These are phyloP conservation scores for Hanseniaspora thailandica DNA, from an alignment of 805 yeast species.

Conservation along the genomic window DNA sequence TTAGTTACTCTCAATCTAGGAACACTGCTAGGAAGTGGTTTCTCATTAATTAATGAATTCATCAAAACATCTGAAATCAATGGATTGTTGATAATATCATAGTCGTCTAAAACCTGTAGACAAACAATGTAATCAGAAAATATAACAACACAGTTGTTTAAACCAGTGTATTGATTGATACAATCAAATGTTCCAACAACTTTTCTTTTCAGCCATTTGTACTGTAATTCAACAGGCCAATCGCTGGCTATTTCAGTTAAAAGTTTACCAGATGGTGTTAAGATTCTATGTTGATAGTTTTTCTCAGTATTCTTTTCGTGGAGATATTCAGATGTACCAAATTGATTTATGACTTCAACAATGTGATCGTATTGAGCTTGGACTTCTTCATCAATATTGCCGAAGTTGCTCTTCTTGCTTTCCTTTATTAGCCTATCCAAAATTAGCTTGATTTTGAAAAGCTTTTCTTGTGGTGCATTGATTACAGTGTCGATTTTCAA, in stretches of 20 bases:
- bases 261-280: slow-evolving; percentile 85
- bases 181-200: slow-evolving; percentile 66
- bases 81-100: slow-evolving; percentile 33
- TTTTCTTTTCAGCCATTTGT: slow-evolving; percentile 78
- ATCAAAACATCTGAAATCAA: slow-evolving; percentile 67
- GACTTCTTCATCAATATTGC: slow-evolving; percentile 20
- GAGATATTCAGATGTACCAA: slow-evolving; percentile 40
- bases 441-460: slow-evolving; percentile 59
- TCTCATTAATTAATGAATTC: slow-evolving; percentile 82
- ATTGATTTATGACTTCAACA: slow-evolving; percentile 62
- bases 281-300: slow-evolving; percentile 52
- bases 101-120: slow-evolving; percentile 40
- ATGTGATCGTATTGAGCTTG: slow-evolving; percentile 41
- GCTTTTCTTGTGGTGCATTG: slow-evolving; percentile 52
- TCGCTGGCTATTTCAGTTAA: slow-evolving; percentile 69
- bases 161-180: slow-evolving; percentile 27
- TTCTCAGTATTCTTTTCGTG: slow-evolving; percentile 22
- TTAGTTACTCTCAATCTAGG: slow-evolving; percentile 59
- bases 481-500: slow-evolving; percentile 50
- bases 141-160: slow-evolving; percentile 51
- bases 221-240: slow-evolving; percentile 81
- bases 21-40: slow-evolving; percentile 51
- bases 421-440: slow-evolving; percentile 47
- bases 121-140: slow-evolving; percentile 73
- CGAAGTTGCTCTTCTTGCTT: slow-evolving; percentile 33